Conservation (phyloP, 257 asterid species). For the Asclepias syriaca region DNA sequence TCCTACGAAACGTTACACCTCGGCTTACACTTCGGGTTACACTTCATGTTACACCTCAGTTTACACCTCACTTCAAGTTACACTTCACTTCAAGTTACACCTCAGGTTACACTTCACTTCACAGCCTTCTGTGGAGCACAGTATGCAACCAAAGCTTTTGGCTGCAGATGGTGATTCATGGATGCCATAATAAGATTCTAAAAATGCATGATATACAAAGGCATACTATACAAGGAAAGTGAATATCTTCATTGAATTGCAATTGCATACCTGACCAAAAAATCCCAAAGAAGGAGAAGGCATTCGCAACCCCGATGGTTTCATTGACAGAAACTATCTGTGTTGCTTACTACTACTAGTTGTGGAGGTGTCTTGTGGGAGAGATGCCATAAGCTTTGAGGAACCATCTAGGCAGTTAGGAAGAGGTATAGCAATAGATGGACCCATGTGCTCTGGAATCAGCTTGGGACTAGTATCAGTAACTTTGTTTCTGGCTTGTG, state of each 20-base stretch:
- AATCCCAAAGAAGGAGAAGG: conserved; percentile 93
- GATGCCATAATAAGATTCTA: conserved; percentile 5
- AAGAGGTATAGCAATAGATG: conserved; percentile 27
- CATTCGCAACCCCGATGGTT: conserved; percentile 85
- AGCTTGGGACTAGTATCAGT: conserved; percentile 33
- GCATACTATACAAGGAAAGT: conserved; percentile 10
- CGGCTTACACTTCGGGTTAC: no score
- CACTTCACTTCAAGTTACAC: no score
- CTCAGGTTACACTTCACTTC: conserved; percentile 14
- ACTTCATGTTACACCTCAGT: no score
- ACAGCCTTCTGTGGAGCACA: conserved; percentile 33
- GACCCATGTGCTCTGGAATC: conserved; percentile 25
- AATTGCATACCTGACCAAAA: conserved; percentile 64
- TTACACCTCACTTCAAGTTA: no score
- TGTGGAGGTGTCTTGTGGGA: conserved; percentile 29
- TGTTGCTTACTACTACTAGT: conserved; percentile 34
- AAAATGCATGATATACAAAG: conserved; percentile 12
- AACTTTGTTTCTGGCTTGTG: conserved; percentile 28
- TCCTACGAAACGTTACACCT: no score
- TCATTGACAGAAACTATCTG: conserved; percentile 30
- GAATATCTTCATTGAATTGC: conserved; percentile 11
- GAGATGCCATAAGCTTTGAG: conserved; percentile 23
- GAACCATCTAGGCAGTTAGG: conserved; percentile 32
- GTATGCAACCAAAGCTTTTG: conserved; percentile 39
- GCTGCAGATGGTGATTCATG: conserved; percentile 39